A percentile compares a stretch with the other conserved stretches of the same genome.
Conservation (phyloP, 176 grass and related monocot species). For the Rhynchospora breviuscula region DNA sequence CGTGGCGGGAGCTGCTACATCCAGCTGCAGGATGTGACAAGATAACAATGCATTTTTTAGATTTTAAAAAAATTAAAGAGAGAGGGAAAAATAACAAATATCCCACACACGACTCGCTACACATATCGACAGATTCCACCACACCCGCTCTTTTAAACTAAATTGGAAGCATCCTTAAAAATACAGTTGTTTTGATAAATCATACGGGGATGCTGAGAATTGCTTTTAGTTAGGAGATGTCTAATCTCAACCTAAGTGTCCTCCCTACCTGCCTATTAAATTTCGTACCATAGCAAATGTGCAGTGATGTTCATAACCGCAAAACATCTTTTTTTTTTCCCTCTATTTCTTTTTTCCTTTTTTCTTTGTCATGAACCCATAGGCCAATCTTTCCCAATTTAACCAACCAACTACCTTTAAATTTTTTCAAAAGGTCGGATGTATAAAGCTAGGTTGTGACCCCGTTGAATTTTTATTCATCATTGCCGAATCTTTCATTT, state of each 20-base stretch:
- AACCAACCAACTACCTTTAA: not conserved
- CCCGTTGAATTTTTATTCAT: not conserved
- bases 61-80: not conserved
- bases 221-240: constrained; percentile 5
- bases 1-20: too few species aligned
- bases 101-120: not conserved
- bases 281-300: not conserved
- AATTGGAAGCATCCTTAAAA: not conserved
- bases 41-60: not conserved
- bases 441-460: not conserved
- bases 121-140: not conserved
- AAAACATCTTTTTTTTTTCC: not conserved
- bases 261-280: not conserved
- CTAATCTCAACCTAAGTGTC: not conserved
- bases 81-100: not conserved
- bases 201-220: not conserved
- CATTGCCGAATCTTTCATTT: not conserved
- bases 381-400: not conserved
- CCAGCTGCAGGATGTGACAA: too few species aligned
- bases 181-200: not conserved
- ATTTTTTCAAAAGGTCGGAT: not conserved
- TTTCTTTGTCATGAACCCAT: too few species aligned
- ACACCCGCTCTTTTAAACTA: not conserved
- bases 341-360: not conserved
- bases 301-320: not conserved